Evolutionary conservation across 352 stramenopile genomes (phyloP).

Genomic region (Phytopythium oedochilum): DNA sequence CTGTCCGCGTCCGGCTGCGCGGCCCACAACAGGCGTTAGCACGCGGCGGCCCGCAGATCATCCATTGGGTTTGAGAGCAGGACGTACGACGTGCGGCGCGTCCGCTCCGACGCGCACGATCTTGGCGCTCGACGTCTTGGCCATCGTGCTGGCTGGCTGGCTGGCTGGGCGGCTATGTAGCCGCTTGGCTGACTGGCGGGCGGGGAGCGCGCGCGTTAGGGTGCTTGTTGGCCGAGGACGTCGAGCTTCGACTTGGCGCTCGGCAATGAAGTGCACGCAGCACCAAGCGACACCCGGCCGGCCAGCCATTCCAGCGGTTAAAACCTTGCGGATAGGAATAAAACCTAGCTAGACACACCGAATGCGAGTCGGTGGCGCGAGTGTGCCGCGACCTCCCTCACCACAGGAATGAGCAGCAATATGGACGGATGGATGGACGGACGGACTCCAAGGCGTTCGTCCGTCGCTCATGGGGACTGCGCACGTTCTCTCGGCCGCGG

Average conservation of each 20-base stretch:
- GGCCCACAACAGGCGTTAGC: too few relatives aligned
- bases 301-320: slow-evolving; percentile 2
- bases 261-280: neutral
- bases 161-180: too few relatives aligned
- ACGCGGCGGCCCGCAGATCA: too few relatives aligned
- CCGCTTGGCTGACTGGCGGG: too few relatives aligned
- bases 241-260: neutral
- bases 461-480: too few relatives aligned
- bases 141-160: too few relatives aligned
- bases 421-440: too few relatives aligned
- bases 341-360: neutral
- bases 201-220: too few relatives aligned
- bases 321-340: neutral
- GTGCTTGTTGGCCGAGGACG: too few relatives aligned
- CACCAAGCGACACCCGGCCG: slow-evolving; percentile 2
- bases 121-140: slow-evolving; percentile 56
- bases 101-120: slow-evolving; percentile 74
- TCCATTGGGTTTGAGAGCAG: too few relatives aligned
- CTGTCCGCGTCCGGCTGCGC: slow-evolving; percentile 70
- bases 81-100: slow-evolving; percentile 71
- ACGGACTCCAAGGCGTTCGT: too few relatives aligned
- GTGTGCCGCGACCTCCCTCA: neutral
- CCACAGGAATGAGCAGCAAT: slow-evolving; percentile 1
- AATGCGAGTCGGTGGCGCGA: neutral
- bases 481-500: too few relatives aligned